A percentile compares a stretch with the other conserved stretches of the same genome.
Evolutionary conservation across 495 filamentous ascomycete genomes (phyloP).

Genomic region (Hypoxylon lienhwacheense): DNA sequence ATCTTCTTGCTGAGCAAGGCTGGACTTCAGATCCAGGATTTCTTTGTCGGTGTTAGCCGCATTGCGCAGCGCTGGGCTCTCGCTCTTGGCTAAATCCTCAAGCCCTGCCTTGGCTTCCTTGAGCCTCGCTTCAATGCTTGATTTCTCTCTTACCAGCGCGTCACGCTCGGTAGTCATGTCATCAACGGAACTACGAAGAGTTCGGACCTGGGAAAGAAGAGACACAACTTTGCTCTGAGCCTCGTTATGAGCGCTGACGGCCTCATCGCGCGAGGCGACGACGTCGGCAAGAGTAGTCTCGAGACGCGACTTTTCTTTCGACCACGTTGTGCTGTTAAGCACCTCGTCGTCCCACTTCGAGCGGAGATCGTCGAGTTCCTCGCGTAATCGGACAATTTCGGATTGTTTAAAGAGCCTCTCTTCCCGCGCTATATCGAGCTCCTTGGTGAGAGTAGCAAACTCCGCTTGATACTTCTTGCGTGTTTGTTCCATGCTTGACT

Average conservation of each 20-base stretch:
- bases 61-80: conserved; percentile 87
- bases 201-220: conserved; percentile 87
- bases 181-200: conserved; percentile 79
- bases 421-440: conserved; percentile 91
- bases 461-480: conserved; percentile 96
- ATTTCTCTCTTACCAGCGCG: conserved; percentile 83
- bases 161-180: conserved; percentile 87
- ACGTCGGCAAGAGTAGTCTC: conserved; percentile 91
- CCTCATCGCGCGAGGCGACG: conserved; percentile 86
- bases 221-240: conserved; percentile 89
- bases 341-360: conserved; percentile 99
- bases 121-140: conserved; percentile 81
- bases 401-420: conserved; percentile 65
- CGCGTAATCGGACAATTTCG: conserved; percentile 75
- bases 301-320: conserved; percentile 92
- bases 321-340: conserved; percentile 96
- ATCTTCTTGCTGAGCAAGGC: conserved; percentile 90
- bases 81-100: conserved; percentile 85
- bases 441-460: conserved; percentile 82
- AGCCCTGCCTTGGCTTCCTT: conserved; percentile 85
- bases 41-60: conserved; percentile 89
- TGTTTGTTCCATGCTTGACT: conserved; percentile 94
- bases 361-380: conserved; percentile 91
- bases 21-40: conserved; percentile 85
- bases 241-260: conserved; percentile 89